Conservation (phyloP, 805 yeast species). For the Cyberlindnera subsufficiens region DNA sequence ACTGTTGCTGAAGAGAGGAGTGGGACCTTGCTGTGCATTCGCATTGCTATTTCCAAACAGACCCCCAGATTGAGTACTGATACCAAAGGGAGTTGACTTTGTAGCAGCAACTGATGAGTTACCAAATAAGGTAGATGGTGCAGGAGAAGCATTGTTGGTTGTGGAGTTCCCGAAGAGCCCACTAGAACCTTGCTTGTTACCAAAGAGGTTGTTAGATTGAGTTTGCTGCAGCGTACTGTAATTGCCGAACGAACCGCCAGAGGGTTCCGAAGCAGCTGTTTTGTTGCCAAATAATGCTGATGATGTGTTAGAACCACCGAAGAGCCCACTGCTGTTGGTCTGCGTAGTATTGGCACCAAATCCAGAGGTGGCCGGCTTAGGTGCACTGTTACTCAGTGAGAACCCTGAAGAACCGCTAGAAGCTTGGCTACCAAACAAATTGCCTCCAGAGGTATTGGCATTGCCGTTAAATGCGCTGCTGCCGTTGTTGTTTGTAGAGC, state of each 20-base stretch:
- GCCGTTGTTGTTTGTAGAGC: slow-evolving; percentile 8
- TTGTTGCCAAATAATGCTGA: slow-evolving; percentile 11
- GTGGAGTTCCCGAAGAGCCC: slow-evolving; percentile 5
- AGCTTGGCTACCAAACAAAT: slow-evolving; percentile 9
- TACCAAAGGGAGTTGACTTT: slow-evolving; percentile 4
- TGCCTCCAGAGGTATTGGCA: slow-evolving; percentile 3
- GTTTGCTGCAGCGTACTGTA: slow-evolving; percentile 15
- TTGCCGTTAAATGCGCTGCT: too few species aligned
- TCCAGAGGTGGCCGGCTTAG: too few species aligned
- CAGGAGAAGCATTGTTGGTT: slow-evolving; percentile 1
- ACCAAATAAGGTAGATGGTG: not conserved
- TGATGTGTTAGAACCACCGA: not conserved
- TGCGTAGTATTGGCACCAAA: not conserved
- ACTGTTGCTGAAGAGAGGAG: slow-evolving; percentile 11
- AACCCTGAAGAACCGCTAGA: slow-evolving; percentile 1
- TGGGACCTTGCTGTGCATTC: not conserved
- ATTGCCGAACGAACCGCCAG: slow-evolving; percentile 15
- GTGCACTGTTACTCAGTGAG: not conserved
- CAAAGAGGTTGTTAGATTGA: not conserved
- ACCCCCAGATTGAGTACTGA: slow-evolving; percentile 14
- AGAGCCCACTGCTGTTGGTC: not conserved
- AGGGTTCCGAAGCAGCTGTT: slow-evolving; percentile 2
- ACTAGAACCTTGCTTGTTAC: not conserved
- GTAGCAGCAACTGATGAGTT: slow-evolving; percentile 17
- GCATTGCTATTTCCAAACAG: slow-evolving; percentile 21